Conservation (phyloP, 1,284 basidiomycete genomes). For the Melampsora larici-populina region DNA sequence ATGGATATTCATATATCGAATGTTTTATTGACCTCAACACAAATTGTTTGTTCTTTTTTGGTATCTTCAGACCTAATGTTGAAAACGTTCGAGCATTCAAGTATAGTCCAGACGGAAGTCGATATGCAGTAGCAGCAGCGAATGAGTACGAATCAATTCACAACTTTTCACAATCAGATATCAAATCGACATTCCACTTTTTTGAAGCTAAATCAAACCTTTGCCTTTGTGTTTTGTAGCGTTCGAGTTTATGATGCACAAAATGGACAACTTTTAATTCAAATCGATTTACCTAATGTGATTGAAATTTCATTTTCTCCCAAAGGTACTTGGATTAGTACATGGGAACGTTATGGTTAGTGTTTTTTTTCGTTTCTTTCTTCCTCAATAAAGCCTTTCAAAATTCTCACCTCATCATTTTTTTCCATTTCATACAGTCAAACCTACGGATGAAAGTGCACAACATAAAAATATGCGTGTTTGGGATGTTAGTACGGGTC, state of each 20-base stretch:
- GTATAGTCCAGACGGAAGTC: conserved; percentile 82
- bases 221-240: neutral
- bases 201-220: conserved; percentile 9
- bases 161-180: conserved; percentile 22
- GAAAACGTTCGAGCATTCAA: conserved; percentile 69
- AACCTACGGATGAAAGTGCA: conserved; percentile 67
- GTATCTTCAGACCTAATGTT: conserved; percentile 58
- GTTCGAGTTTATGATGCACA: conserved; percentile 23
- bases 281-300: conserved; percentile 62
- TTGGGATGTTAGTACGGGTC: conserved; percentile 75
- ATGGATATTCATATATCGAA: too few relatives aligned
- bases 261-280: conserved; percentile 47
- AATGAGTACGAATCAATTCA: conserved; percentile 60
- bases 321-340: conserved; percentile 82
- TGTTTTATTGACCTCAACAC: neutral
- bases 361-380: too few relatives aligned
- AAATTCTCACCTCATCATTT: neutral
- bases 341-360: conserved; percentile 81
- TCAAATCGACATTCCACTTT: conserved; percentile 21
- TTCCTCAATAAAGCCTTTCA: neutral
- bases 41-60: neutral
- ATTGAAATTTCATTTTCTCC: conserved; percentile 87
- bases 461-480: conserved; percentile 84
- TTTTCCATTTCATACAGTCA: neutral
- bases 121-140: conserved; percentile 78